phyloP scores from a whole-genome alignment of 345 rosid species.

The Sisymbrium altissimum region DNA sequence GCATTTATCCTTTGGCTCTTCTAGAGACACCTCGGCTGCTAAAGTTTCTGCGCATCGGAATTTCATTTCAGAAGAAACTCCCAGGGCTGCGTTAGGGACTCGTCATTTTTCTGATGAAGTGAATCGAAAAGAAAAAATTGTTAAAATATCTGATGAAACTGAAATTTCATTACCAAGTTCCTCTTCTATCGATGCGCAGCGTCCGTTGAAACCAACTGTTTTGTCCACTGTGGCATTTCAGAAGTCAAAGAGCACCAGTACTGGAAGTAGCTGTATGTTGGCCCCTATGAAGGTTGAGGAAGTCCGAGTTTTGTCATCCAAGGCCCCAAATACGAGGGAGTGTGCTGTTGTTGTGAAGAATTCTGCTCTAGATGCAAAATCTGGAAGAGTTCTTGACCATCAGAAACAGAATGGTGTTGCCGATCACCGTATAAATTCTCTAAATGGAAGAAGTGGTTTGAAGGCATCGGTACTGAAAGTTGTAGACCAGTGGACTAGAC shows the following conservation, averaged over 20 bases:
- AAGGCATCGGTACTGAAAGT: constrained; percentile 61
- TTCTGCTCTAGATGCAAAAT: constrained; percentile 36
- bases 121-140: constrained; percentile 25
- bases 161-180: constrained; percentile 29
- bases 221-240: constrained; percentile 26
- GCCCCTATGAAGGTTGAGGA: constrained; percentile 38
- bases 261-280: constrained; percentile 26
- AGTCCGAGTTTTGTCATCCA: constrained; percentile 27
- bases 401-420: constrained; percentile 34
- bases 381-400: constrained; percentile 36
- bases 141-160: constrained; percentile 29
- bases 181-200: constrained; percentile 6
- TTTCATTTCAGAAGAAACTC: constrained; percentile 32
- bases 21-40: constrained; percentile 14
- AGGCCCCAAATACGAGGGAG: constrained; percentile 31
- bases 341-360: constrained; percentile 29
- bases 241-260: constrained; percentile 34
- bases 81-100: constrained; percentile 23
- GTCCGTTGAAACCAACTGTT: constrained; percentile 18
- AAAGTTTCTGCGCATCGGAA: constrained; percentile 29
- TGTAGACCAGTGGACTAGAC: constrained; percentile 65
- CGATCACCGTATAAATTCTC: constrained; percentile 31
- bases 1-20: constrained; percentile 44
- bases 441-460: constrained; percentile 43
- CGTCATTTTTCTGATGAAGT: constrained; percentile 21